A percentile compares a stretch with the other conserved stretches of the same genome.
phyloP scores from a whole-genome alignment of 2,329 filamentous ascomycete genomes.

The Akanthomyces lecanii region DNA sequence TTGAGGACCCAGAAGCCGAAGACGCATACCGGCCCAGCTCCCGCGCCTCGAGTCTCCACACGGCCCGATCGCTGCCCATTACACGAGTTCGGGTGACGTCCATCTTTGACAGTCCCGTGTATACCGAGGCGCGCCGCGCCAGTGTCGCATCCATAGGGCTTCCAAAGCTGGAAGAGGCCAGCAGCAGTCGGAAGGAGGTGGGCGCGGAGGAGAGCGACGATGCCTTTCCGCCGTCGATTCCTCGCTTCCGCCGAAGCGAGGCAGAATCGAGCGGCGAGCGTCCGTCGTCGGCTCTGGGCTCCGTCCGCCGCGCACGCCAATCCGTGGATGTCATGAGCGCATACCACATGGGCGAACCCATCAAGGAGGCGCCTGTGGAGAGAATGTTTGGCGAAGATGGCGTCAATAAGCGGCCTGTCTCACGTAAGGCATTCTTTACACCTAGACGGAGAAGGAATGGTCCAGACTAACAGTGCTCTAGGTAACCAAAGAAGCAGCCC shows the following conservation, averaged over 20 bases:
- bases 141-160: slow-evolving; percentile 7
- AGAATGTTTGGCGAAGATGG: not conserved
- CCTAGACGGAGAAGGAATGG: too few species aligned
- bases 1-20: slow-evolving; percentile 4
- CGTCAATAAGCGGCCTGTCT: not conserved
- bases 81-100: not conserved
- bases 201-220: slow-evolving; percentile 5
- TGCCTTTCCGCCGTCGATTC: slow-evolving; percentile 8
- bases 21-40: not conserved
- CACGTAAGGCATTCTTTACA: not conserved
- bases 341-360: not conserved
- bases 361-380: not conserved
- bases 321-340: not conserved
- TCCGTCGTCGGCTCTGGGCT: not conserved
- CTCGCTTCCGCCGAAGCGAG: slow-evolving; percentile 5
- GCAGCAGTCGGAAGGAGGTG: not conserved
- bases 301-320: slow-evolving; percentile 11
- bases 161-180: not conserved
- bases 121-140: not conserved
- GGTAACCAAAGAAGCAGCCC: not conserved
- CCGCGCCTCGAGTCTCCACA: not conserved
- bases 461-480: not conserved
- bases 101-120: not conserved
- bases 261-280: not conserved
- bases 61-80: not conserved